A percentile compares a stretch with the other conserved stretches of the same genome.
Conservation (phyloP, 1,284 basidiomycete genomes). For the Mycena sp. region DNA sequence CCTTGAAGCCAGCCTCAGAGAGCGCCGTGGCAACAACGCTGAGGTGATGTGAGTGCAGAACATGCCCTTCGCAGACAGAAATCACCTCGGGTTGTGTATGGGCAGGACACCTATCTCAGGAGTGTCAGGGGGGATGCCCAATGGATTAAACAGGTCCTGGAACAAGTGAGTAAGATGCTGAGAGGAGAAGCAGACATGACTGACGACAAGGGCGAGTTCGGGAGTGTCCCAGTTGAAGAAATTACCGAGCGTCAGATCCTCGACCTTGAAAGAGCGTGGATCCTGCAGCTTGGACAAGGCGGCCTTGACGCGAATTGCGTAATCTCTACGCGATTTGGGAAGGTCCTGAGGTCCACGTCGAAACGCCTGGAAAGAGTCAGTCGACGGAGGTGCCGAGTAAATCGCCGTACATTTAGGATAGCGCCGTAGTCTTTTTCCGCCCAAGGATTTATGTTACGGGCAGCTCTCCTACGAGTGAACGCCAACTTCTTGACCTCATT, state of each 20-base stretch:
- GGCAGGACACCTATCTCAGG: neutral
- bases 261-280: slow-evolving; percentile 1
- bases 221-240: neutral
- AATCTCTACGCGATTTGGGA: neutral
- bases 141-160: slow-evolving; percentile 2
- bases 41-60: neutral
- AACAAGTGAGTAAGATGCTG: neutral
- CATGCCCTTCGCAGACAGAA: neutral
- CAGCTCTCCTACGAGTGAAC: no score
- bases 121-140: slow-evolving; percentile 9
- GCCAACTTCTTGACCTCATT: no score
- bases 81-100: slow-evolving; percentile 12
- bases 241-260: slow-evolving; percentile 2
- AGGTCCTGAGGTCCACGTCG: neutral
- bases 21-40: slow-evolving; percentile 19
- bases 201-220: slow-evolving; percentile 10
- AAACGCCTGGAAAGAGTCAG: neutral
- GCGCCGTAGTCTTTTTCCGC: no score
- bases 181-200: neutral
- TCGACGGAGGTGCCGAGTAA: no score
- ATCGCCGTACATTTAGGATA: no score
- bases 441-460: no score
- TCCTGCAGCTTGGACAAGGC: slow-evolving; percentile 11
- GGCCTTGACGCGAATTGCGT: neutral
- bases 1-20: slow-evolving; percentile 8